phyloP scores from a whole-genome alignment of 1,139 yeast genomes.

The Pneumocystis canis region DNA sequence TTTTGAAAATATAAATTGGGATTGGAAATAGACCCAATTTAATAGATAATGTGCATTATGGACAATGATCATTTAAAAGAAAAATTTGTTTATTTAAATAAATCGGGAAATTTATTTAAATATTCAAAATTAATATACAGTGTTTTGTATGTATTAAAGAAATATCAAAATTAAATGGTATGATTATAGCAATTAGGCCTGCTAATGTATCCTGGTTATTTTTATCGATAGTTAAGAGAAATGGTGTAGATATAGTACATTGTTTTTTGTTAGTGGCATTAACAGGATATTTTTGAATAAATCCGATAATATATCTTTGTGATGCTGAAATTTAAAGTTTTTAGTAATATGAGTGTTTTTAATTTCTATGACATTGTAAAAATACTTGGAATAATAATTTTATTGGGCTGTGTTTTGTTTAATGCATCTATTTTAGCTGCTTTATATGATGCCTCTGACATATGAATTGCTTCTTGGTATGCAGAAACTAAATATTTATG shows the following conservation, averaged over 20 bases:
- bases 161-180: background rate
- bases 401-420: background rate
- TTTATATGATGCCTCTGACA: background rate
- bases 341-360: background rate
- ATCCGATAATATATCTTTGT: background rate
- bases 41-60: too few relatives aligned
- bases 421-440: background rate
- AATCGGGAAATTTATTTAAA: background rate
- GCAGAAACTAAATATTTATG: background rate
- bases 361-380: background rate
- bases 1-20: background rate
- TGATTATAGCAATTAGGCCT: background rate
- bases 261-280: too few relatives aligned
- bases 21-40: background rate
- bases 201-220: background rate
- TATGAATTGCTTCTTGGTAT: background rate
- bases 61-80: too few relatives aligned
- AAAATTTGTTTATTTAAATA: too few relatives aligned
- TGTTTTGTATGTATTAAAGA: background rate
- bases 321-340: background rate
- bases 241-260: background rate
- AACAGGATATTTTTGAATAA: too few relatives aligned
- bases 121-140: background rate
- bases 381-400: background rate
- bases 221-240: background rate